A percentile compares a stretch with the other conserved stretches of the same genome.
phyloP scores from a whole-genome alignment of 1,284 basidiomycete species.

The Sphaerobolus stellatus region DNA sequence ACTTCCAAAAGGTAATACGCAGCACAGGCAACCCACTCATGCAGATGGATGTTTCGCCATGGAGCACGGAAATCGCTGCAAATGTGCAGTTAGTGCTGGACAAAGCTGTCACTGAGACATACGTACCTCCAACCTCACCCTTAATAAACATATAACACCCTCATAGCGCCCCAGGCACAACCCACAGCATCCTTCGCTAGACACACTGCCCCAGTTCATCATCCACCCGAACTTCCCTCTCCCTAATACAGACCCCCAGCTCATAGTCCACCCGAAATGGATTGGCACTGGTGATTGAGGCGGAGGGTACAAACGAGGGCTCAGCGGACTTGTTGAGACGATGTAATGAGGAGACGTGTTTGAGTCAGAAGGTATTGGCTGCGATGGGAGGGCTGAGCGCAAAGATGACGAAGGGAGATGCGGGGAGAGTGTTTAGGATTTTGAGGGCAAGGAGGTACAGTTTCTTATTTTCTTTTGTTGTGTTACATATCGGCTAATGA shows the following conservation, averaged over 20 bases:
- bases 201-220: constrained; percentile 73
- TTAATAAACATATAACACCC: constrained; percentile 11
- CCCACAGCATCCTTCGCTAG: constrained; percentile 80
- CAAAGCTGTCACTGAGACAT: constrained; percentile 74
- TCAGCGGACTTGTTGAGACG: constrained; percentile 73
- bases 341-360: constrained; percentile 54
- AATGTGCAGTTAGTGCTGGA: constrained; percentile 77
- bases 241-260: constrained; percentile 45
- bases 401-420: constrained; percentile 43
- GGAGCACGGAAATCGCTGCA: constrained; percentile 69
- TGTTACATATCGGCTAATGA: constrained; percentile 7
- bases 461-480: constrained; percentile 16
- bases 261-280: constrained; percentile 76
- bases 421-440: constrained; percentile 64
- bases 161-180: constrained; percentile 66
- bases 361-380: constrained; percentile 29
- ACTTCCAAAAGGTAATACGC: constrained; percentile 79
- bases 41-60: constrained; percentile 70
- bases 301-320: constrained; percentile 80
- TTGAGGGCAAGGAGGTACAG: constrained; percentile 73
- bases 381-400: constrained; percentile 38
- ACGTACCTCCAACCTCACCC: constrained; percentile 29
- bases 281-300: constrained; percentile 75
- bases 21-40: constrained; percentile 66
- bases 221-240: constrained; percentile 53